phyloP scores from a whole-genome alignment of 805 yeast genomes.

The Trichomonascus vanleenenianus region DNA sequence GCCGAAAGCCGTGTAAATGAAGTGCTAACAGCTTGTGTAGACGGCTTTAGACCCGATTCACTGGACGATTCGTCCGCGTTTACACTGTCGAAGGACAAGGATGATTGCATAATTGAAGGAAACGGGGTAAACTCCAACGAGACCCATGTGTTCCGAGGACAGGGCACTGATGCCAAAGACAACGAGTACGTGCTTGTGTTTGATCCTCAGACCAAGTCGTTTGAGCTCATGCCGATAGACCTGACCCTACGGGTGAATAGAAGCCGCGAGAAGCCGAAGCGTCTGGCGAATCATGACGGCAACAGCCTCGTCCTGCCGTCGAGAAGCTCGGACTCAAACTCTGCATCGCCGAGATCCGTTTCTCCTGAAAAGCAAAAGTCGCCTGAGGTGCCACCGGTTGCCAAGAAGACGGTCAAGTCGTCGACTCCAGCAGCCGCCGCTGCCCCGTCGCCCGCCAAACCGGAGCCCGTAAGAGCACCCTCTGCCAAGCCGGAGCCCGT shows the following conservation, averaged over 20 bases:
- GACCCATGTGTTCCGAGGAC: slow-evolving; percentile 21
- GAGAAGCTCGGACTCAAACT: background rate
- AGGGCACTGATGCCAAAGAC: slow-evolving; percentile 20
- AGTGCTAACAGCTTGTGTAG: slow-evolving; percentile 3
- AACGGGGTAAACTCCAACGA: slow-evolving; percentile 4
- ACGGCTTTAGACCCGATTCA: slow-evolving; percentile 20
- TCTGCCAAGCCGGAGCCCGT: background rate
- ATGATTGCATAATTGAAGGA: slow-evolving; percentile 15
- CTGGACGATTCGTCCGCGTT: slow-evolving; percentile 10
- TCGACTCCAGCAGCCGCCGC: background rate
- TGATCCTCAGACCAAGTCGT: slow-evolving; percentile 45
- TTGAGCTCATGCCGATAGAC: slow-evolving; percentile 21
- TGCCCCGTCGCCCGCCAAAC: background rate
- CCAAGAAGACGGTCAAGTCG: background rate
- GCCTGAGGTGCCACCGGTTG: background rate
- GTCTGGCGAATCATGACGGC: background rate
- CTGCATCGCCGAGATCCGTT: background rate
- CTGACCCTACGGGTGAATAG: slow-evolving; percentile 16
- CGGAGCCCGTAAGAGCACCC: background rate
- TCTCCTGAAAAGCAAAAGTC: slow-evolving; percentile 1
- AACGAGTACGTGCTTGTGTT: slow-evolving; percentile 70
- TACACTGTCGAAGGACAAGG: slow-evolving; percentile 14
- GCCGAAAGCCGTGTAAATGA: background rate
- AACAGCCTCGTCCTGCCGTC: background rate
- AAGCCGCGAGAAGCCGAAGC: slow-evolving; percentile 15